Evolutionary conservation across 805 yeast genomes (phyloP).

Genomic region (Candida berthetii): DNA sequence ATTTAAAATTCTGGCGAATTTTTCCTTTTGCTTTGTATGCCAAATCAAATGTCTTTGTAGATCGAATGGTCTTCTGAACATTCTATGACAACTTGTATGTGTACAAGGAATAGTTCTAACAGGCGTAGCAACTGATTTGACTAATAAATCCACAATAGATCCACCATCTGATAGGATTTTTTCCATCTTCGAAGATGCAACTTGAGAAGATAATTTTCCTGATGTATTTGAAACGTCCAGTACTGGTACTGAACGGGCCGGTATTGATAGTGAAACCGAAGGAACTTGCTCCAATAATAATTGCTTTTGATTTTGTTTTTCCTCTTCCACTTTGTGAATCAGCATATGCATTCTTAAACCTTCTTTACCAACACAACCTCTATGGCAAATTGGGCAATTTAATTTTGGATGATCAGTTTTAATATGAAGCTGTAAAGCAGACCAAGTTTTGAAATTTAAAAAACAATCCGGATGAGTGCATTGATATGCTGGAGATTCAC

Average conservation of each 20-base stretch:
- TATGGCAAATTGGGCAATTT: slow-evolving; percentile 58
- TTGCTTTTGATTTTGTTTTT: too few species aligned
- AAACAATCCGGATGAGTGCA: slow-evolving; percentile 63
- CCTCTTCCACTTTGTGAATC: slow-evolving; percentile 49
- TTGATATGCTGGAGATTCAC: slow-evolving; percentile 44
- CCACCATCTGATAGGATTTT: slow-evolving; percentile 18
- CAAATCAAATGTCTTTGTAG: slow-evolving; percentile 43
- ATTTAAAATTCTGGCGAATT: neutral
- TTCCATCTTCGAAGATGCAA: slow-evolving; percentile 17
- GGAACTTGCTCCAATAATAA: too few species aligned
- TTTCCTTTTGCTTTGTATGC: slow-evolving; percentile 32
- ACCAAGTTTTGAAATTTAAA: slow-evolving; percentile 60
- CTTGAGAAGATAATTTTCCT: slow-evolving; percentile 24
- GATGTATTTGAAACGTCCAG: slow-evolving; percentile 14
- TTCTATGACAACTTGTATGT: slow-evolving; percentile 42
- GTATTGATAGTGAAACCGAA: too few species aligned
- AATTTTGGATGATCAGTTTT: slow-evolving; percentile 69
- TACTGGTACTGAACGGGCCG: too few species aligned
- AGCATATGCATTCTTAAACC: slow-evolving; percentile 72
- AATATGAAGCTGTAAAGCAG: slow-evolving; percentile 64
- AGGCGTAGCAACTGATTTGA: slow-evolving; percentile 24
- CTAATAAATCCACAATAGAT: slow-evolving; percentile 21
- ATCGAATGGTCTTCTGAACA: slow-evolving; percentile 44
- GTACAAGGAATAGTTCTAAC: slow-evolving; percentile 37
- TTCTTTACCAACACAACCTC: slow-evolving; percentile 63